Evolutionary conservation across 495 filamentous ascomycete genomes (phyloP).

Genomic region (Hypoxylon crocopeplum): DNA sequence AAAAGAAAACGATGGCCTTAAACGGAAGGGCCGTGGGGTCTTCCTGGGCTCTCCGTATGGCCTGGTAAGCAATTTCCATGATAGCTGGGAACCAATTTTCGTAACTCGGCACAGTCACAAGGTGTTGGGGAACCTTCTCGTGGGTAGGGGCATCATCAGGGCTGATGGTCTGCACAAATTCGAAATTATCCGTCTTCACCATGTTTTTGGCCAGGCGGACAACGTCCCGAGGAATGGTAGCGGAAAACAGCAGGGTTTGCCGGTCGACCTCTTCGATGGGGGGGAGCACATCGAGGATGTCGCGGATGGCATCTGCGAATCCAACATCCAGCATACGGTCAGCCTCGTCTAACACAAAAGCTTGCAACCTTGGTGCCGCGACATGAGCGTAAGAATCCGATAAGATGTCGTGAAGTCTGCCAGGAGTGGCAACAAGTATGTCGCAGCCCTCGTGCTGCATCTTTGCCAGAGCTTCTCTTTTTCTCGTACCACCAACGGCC

Average conservation of each 20-base stretch:
- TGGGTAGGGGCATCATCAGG: slow-evolving; percentile 85
- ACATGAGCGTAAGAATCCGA: slow-evolving; percentile 70
- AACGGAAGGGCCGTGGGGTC: slow-evolving; percentile 65
- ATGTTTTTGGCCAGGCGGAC: slow-evolving; percentile 71
- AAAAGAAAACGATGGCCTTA: slow-evolving; percentile 93
- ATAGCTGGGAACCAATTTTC: slow-evolving; percentile 81
- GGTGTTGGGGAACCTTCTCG: slow-evolving; percentile 78
- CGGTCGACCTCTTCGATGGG: slow-evolving; percentile 63
- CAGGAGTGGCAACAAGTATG: slow-evolving; percentile 88
- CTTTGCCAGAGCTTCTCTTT: slow-evolving; percentile 63
- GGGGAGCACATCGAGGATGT: slow-evolving; percentile 74
- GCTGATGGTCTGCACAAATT: slow-evolving; percentile 82
- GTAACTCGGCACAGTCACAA: slow-evolving; percentile 66
- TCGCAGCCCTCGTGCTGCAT: slow-evolving; percentile 83
- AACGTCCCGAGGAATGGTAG: slow-evolving; percentile 86
- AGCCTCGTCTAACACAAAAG: slow-evolving; percentile 93
- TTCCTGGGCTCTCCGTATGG: slow-evolving; percentile 47
- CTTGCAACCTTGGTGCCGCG: slow-evolving; percentile 72
- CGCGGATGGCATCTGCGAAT: slow-evolving; percentile 77
- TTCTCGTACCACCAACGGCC: slow-evolving; percentile 89
- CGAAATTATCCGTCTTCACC: slow-evolving; percentile 64
- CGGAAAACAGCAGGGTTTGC: slow-evolving; percentile 93
- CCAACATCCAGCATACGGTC: slow-evolving; percentile 91
- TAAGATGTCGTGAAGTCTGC: slow-evolving; percentile 84
- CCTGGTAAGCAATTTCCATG: slow-evolving; percentile 72